Evolutionary conservation across 2,329 filamentous ascomycete genomes (phyloP).

Genomic region (Metarhizium album): DNA sequence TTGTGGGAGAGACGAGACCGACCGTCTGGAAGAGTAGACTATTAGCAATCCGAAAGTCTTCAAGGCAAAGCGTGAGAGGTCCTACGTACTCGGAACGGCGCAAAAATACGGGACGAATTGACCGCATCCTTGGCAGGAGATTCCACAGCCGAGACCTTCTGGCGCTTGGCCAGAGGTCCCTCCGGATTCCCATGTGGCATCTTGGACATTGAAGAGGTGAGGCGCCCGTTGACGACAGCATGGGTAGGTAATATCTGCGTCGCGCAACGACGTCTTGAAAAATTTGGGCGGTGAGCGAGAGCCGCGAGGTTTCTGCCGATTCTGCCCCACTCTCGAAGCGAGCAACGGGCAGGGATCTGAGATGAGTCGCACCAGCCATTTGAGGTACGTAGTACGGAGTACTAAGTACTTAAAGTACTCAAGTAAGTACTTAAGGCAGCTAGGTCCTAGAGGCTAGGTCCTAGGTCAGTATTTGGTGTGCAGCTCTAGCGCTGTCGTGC

Average conservation of each 20-base stretch:
- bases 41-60: slow-evolving; percentile 4
- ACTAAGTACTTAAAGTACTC: too few relatives aligned
- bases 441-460: too few relatives aligned
- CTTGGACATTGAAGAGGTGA: slow-evolving; percentile 3
- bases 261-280: slow-evolving; percentile 6
- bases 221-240: background rate
- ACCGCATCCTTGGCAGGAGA: slow-evolving; percentile 26
- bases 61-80: background rate
- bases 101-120: slow-evolving; percentile 70
- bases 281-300: slow-evolving; percentile 16
- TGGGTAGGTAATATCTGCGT: background rate
- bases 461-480: too few relatives aligned
- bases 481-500: too few relatives aligned
- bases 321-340: slow-evolving; percentile 4
- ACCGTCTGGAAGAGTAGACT: slow-evolving; percentile 52
- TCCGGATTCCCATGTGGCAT: slow-evolving; percentile 48
- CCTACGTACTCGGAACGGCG: slow-evolving; percentile 74
- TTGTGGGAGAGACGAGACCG: slow-evolving; percentile 82
- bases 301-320: slow-evolving; percentile 11
- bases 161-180: slow-evolving; percentile 62
- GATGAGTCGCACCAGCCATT: background rate
- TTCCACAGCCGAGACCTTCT: slow-evolving; percentile 45
- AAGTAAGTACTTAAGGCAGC: too few relatives aligned
- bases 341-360: background rate
- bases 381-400: too few relatives aligned